phyloP scores from a whole-genome alignment of 257 asterid genomes.

The Prunella vulgaris region DNA sequence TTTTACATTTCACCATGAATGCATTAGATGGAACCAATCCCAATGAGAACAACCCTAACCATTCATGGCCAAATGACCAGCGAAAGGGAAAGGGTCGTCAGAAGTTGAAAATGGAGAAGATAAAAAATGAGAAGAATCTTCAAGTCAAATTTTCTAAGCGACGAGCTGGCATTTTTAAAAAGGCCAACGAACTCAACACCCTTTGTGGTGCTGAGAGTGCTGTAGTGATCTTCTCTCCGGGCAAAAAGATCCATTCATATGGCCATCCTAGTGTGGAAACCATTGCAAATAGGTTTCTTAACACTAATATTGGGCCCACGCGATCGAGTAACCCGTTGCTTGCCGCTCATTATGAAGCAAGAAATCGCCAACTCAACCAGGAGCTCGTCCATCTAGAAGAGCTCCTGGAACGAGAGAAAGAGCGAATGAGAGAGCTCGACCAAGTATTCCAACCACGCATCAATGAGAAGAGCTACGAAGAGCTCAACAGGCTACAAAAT shows the following conservation, averaged over 20 bases:
- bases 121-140: conserved; percentile 32
- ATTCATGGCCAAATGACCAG: too few relatives aligned
- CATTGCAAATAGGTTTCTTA: conserved; percentile 23
- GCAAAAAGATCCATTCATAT: conserved; percentile 35
- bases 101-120: conserved; percentile 27
- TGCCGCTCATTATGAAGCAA: not conserved
- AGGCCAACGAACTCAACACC: conserved; percentile 57
- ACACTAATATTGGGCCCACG: not conserved
- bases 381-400: not conserved
- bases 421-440: not conserved
- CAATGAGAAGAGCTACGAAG: not conserved
- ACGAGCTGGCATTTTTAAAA: conserved; percentile 48
- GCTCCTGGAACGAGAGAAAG: not conserved
- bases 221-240: conserved; percentile 43
- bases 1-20: too few relatives aligned
- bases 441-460: not conserved
- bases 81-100: not conserved
- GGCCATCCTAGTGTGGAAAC: conserved; percentile 44
- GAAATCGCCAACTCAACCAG: not conserved
- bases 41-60: too few relatives aligned
- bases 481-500: not conserved
- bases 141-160: conserved; percentile 58
- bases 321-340: not conserved
- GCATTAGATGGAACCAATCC: too few relatives aligned
- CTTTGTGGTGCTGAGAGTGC: conserved; percentile 44